A percentile compares a stretch with the other conserved stretches of the same genome.
Evolutionary conservation across 2,329 filamentous ascomycete species (phyloP).

Genomic region (Arthrobotrys sinensis): DNA sequence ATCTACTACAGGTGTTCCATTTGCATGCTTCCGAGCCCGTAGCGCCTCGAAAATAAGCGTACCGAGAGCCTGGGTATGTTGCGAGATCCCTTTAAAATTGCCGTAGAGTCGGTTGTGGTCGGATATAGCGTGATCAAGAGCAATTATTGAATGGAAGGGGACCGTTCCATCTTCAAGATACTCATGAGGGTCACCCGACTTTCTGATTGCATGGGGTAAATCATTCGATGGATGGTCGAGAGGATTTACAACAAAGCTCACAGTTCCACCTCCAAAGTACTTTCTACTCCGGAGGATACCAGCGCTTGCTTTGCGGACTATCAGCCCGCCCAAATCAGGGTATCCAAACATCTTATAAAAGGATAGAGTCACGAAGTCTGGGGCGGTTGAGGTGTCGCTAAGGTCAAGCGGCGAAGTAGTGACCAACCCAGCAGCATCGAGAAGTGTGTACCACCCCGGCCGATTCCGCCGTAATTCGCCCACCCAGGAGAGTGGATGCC

Average conservation of each 20-base stretch:
- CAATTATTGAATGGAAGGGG: slow-evolving; percentile 90
- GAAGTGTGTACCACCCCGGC: slow-evolving; percentile 74
- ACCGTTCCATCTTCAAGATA: slow-evolving; percentile 91
- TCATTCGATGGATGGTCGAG: slow-evolving; percentile 72
- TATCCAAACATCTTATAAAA: slow-evolving; percentile 99
- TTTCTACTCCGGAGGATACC: slow-evolving; percentile 69
- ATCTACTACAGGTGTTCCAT: slow-evolving; percentile 76
- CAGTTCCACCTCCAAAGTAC: slow-evolving; percentile 96
- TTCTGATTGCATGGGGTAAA: slow-evolving; percentile 83
- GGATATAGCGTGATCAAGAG: slow-evolving; percentile 81
- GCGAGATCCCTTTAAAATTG: slow-evolving; percentile 78
- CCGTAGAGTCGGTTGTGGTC: slow-evolving; percentile 79
- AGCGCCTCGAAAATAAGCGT: slow-evolving; percentile 75
- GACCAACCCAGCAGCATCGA: slow-evolving; percentile 87
- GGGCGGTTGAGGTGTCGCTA: slow-evolving; percentile 73
- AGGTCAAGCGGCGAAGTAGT: slow-evolving; percentile 84
- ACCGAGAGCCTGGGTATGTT: slow-evolving; percentile 79
- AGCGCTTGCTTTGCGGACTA: slow-evolving; percentile 74
- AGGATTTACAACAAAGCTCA: slow-evolving; percentile 83
- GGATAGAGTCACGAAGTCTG: slow-evolving; percentile 89
- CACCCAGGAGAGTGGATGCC: slow-evolving; percentile 81
- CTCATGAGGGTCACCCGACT: slow-evolving; percentile 80
- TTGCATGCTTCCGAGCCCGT: slow-evolving; percentile 76
- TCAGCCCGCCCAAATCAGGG: slow-evolving; percentile 87
- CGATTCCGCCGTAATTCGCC: slow-evolving; percentile 68